phyloP scores from a whole-genome alignment of 768 basidiomycete species.

The Mycena latifolia region DNA sequence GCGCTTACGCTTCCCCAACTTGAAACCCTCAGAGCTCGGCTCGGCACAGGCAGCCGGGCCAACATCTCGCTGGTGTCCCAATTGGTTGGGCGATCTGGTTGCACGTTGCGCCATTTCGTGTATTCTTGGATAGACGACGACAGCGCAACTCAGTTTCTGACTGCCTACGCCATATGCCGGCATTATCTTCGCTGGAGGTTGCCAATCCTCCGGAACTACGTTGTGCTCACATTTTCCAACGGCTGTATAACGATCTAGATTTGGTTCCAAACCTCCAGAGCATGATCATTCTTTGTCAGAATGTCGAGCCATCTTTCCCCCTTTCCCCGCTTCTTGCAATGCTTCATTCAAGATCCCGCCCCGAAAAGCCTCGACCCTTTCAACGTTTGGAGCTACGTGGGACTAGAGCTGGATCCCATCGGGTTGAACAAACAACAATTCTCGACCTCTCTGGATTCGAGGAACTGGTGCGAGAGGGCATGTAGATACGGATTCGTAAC shows the following conservation, averaged over 20 bases:
- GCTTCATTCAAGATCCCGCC: not conserved
- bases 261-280: not conserved
- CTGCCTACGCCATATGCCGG: not conserved
- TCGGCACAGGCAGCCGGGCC: not conserved
- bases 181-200: not conserved
- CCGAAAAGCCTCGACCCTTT: not conserved
- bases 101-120: not conserved
- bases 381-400: not conserved
- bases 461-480: not conserved
- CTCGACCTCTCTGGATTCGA: not conserved
- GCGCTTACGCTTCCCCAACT: conserved; percentile 4
- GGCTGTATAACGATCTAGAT: not conserved
- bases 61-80: not conserved
- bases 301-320: not conserved
- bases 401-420: no score
- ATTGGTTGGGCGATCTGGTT: not conserved
- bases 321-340: not conserved
- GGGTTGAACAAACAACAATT: no score
- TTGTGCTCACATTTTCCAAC: not conserved
- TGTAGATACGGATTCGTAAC: not conserved
- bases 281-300: not conserved
- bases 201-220: not conserved
- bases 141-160: not conserved
- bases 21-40: not conserved
- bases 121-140: not conserved